Evolutionary conservation across 2,329 filamentous ascomycete species (phyloP), one percentile per base, ranked within the genome.

Genomic region (Scytalidium lignicola): DNA sequence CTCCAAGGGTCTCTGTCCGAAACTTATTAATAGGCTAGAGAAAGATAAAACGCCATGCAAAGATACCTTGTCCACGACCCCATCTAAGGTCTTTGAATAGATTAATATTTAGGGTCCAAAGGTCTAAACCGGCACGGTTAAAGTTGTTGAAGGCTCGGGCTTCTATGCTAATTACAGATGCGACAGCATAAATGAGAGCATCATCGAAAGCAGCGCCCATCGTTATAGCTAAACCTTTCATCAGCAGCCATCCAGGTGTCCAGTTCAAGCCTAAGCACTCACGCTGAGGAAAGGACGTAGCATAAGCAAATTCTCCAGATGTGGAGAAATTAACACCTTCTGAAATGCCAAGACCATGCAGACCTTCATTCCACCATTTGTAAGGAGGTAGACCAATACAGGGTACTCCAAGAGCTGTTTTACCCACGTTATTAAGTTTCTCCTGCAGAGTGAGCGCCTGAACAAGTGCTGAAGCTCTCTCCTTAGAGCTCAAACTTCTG

Each of bases 51-150:
- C 26, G 7, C 7, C 26, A 28, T 28, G 7, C 13, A 13, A 13
- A 28, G 7, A 28, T 28, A 28, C 26, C 26, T 28, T 13, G 13
- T 0, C 79, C 80, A 7, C 80, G 68, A 1, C 80, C 80, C 80
- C 80, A 82, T 40, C 82, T 67, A 0, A 80, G 80, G 57, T 83
- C 79, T 23, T 74, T 74, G 67, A 78, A 85, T 0, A 77, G 73
- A 57, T 84, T 85, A 64, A 85, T 81, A 57, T 85, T 84, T 0
- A 82, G 82, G 0, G 82, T 81, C 75, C 78, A 84, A 59, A 72
- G 81, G 60, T 82, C 74, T 18, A 79, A 60, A 0, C 75, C 76
- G 2, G 74, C 74, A n/a, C 73, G 68, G 2, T 76, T 78, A 8
- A 63, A 72, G 54, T 86, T 86, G 58, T 72, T 80, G 61, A 84